A percentile compares a stretch with the other conserved stretches of the same genome.
Evolutionary conservation across 148 eudicot species (phyloP).

Genomic region (Spergularia bocconei): DNA sequence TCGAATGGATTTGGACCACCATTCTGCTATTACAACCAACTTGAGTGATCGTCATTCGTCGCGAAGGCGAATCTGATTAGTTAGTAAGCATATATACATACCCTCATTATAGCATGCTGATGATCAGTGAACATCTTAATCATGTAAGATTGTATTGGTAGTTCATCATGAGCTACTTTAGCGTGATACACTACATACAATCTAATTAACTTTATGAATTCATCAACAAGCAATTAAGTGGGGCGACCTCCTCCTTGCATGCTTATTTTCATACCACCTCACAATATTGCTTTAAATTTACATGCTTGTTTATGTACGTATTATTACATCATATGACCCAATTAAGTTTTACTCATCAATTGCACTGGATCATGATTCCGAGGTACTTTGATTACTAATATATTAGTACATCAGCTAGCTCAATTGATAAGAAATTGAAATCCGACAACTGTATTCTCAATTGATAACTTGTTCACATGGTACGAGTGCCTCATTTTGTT

Average conservation of each 20-base stretch:
- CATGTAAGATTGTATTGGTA: background rate
- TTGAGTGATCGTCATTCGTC: too few species aligned
- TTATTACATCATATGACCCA: slow-evolving; percentile 3
- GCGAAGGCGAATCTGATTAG: too few species aligned
- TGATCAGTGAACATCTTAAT: background rate
- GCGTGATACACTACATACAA: slow-evolving; percentile 21
- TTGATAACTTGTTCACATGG: too few species aligned
- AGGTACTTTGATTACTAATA: background rate
- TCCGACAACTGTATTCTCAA: too few species aligned
- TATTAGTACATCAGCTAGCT: too few species aligned
- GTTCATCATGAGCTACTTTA: slow-evolving; percentile 21
- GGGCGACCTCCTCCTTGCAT: slow-evolving; percentile 20
- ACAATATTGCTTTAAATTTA: slow-evolving; percentile 1
- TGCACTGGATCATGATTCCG: background rate
- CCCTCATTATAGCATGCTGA: background rate
- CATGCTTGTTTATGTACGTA: slow-evolving; percentile 17
- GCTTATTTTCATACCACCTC: slow-evolving; percentile 18
- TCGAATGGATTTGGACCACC: background rate
- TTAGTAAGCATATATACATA: too few species aligned
- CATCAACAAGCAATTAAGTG: slow-evolving; percentile 1
- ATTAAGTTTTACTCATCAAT: background rate
- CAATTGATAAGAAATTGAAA: too few species aligned
- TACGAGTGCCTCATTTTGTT: too few species aligned
- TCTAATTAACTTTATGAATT: slow-evolving; percentile 11
- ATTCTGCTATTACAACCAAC: too few species aligned